Evolutionary conservation across 1,284 basidiomycete species (phyloP).

Genomic region (Lignosus rhinocerotis): DNA sequence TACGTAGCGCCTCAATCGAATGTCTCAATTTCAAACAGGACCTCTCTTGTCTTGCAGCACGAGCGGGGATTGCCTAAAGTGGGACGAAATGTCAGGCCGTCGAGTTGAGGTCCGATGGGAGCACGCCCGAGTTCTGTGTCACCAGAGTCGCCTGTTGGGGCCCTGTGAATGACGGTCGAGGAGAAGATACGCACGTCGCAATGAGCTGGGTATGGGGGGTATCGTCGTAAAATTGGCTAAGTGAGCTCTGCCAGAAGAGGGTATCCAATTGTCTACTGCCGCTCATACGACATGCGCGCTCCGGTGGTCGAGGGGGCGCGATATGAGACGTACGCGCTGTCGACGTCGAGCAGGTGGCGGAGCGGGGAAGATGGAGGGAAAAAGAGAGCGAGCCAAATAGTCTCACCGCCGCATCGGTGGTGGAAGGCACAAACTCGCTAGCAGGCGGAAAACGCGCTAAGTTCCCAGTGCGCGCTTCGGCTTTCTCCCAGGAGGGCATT

Average conservation of each 20-base stretch:
- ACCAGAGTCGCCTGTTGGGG: constrained; percentile 5
- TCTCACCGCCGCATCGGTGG: constrained; percentile 14
- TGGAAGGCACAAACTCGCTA: constrained; percentile 4
- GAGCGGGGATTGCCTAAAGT: constrained; percentile 10
- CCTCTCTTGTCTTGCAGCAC: constrained; percentile 9
- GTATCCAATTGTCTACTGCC: constrained; percentile 23
- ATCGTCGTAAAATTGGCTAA: constrained; percentile 23
- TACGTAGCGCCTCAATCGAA: constrained; percentile 16
- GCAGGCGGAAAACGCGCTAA: background rate
- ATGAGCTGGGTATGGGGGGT: constrained; percentile 17
- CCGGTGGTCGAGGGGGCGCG: constrained; percentile 5
- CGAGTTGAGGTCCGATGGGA: constrained; percentile 1
- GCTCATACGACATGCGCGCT: constrained; percentile 23
- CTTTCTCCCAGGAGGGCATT: constrained; percentile 2
- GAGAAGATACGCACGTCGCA: constrained; percentile 15
- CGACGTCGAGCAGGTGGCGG: constrained; percentile 6
- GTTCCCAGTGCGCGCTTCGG: constrained; percentile 22
- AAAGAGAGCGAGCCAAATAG: constrained; percentile 5
- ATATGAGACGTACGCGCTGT: constrained; percentile 5
- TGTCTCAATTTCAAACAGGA: background rate
- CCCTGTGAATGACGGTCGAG: constrained; percentile 6
- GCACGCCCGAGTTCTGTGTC: constrained; percentile 5
- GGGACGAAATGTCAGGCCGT: background rate
- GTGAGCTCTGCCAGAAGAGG: constrained; percentile 19
- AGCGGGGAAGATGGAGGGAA: constrained; percentile 3